Evolutionary conservation across 306 rosid species (phyloP), one percentile per base, ranked within the genome.

Genomic region (Dryas alaskensis): DNA sequence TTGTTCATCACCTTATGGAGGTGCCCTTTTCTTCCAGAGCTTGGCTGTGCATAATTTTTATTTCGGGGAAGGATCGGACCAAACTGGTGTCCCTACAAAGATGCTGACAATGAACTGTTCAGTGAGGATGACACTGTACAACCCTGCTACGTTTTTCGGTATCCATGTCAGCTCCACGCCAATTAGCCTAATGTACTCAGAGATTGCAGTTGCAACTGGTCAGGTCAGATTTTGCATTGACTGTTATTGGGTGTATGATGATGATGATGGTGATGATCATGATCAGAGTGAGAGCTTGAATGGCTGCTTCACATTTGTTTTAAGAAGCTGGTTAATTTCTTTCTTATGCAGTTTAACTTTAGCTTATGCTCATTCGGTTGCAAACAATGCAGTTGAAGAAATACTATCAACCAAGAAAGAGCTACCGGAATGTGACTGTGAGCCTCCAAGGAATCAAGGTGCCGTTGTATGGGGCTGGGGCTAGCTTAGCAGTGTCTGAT

Each of bases 51-150:
- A 91, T 77, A 89, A 88, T 74, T 90, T 93, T 27, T 86, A 91
- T 47, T 70, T 78, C 1, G 97, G 96, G 64, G 96, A 81, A 84
- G 98, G 98, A 67, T 68, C 92, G 2, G 98, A 93, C 82, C 10
- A 31, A 19, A 93, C 94, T 5, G 98, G 97, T 60, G 97, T 93
- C n/a, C 96, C 92, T 51, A 86, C 94, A 42, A 93, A 89, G 91
- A 78, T 93, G 85, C 73, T 89, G 84, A 91, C 97, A 4, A 72
- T 75, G 70, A 93, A 93, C 62, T 91, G 94, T 66, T 88, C 98
- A 1, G 76, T 85, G 75, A 86, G 76, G 78, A 91, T 91, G 84
- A 75, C 67, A 17, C 82, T 91, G 61, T 83, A 85, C 78, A 93
- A 93, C 81, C 92, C 94, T n/a, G 96, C 97, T 61, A 72, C 92